Conservation (phyloP, 2,329 filamentous ascomycete species). For the Diaporthe australafricana region DNA sequence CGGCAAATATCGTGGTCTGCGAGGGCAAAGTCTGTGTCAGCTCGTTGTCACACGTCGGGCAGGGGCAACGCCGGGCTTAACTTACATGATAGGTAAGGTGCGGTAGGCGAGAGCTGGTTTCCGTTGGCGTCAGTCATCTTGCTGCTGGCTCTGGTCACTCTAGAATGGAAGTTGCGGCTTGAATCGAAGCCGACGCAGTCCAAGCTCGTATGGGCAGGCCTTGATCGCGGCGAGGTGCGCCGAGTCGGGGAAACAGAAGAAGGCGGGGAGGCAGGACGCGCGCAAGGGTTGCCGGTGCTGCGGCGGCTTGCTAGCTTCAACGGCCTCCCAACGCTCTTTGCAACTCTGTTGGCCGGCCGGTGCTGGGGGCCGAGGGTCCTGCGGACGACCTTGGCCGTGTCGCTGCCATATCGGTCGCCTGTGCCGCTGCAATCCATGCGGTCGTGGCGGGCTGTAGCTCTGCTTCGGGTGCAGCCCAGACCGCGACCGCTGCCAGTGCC, state of each 20-base stretch:
- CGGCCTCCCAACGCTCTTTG: not conserved
- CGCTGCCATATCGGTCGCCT: not conserved
- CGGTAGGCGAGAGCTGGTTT: constrained; percentile 49
- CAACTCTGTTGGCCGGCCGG: not conserved
- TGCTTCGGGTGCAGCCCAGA: constrained; percentile 22
- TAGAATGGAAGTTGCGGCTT: constrained; percentile 23
- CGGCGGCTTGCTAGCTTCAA: not conserved
- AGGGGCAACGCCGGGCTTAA: constrained; percentile 26
- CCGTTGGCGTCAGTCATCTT: constrained; percentile 38
- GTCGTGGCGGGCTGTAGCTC: constrained; percentile 26
- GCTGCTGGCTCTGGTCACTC: constrained; percentile 30
- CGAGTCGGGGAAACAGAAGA: constrained; percentile 11
- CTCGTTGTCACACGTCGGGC: constrained; percentile 6
- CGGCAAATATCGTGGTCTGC: constrained; percentile 43
- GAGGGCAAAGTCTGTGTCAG: constrained; percentile 28
- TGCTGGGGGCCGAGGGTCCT: constrained; percentile 27
- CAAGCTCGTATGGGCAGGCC: not conserved
- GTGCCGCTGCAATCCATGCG: not conserved
- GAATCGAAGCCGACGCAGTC: constrained; percentile 28
- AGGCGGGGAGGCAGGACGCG: not conserved
- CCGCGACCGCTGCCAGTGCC: constrained; percentile 25
- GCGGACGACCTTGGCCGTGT: constrained; percentile 8
- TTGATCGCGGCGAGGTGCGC: not conserved
- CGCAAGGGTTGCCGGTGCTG: not conserved
- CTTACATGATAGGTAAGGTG: constrained; percentile 60